Evolutionary conservation across 2,329 filamentous ascomycete genomes (phyloP).

Genomic region (Ceratocystis smalleyi): DNA sequence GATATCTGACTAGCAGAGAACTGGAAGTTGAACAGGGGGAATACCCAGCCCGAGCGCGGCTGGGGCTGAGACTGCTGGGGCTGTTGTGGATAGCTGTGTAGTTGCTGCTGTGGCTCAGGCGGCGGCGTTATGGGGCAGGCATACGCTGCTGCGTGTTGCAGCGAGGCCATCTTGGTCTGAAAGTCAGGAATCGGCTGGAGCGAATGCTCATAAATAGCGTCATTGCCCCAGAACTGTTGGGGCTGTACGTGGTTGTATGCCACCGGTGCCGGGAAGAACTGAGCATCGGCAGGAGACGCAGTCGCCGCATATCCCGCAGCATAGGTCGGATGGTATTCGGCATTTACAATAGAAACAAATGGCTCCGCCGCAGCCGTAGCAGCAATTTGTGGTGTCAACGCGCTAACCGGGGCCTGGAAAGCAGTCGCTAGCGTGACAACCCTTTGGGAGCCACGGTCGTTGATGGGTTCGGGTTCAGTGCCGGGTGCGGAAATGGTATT

Average conservation of each 20-base stretch:
- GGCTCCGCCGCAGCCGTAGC: not conserved
- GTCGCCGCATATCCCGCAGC: not conserved
- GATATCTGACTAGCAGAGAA: not conserved
- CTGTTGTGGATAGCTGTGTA: not conserved
- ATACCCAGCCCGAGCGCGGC: not conserved
- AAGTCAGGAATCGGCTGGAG: not conserved
- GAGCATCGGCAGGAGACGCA: not conserved
- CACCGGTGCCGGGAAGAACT: not conserved
- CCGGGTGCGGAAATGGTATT: not conserved
- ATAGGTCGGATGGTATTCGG: conserved; percentile 7
- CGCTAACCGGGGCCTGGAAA: not conserved
- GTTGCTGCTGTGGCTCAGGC: not conserved
- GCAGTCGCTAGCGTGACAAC: not conserved
- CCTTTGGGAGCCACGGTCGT: no score
- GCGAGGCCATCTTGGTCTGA: not conserved
- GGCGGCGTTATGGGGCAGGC: not conserved
- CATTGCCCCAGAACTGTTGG: not conserved
- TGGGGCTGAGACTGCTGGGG: not conserved
- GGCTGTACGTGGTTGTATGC: not conserved
- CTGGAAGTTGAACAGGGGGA: not conserved
- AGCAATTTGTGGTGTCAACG: conserved; percentile 24
- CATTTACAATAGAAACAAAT: conserved; percentile 9
- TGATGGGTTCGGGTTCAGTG: not conserved
- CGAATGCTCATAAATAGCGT: not conserved
- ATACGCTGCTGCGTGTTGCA: not conserved